These are phyloP conservation scores for Schrenkiella parvula DNA, from an alignment of 345 rosid genomes.

Conservation along the genomic window DNA sequence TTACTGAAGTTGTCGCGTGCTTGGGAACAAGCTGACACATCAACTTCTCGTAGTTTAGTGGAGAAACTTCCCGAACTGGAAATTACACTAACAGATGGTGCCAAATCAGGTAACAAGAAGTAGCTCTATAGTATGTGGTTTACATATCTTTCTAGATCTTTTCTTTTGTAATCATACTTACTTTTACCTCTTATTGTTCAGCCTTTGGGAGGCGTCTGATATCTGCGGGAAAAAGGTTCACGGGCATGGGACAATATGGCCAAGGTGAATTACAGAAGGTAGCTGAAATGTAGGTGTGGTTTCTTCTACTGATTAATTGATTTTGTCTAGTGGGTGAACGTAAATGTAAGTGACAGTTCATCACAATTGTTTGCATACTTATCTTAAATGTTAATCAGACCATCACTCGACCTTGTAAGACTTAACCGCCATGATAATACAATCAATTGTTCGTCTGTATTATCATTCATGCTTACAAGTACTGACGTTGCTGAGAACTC, in stretches of 20 bases:
- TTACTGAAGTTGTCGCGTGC: conserved; percentile 72
- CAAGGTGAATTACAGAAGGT: conserved; percentile 91
- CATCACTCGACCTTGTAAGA: background rate
- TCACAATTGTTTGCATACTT: background rate
- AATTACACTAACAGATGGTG: conserved; percentile 44
- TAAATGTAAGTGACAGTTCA: background rate
- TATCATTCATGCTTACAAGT: background rate
- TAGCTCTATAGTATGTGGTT: conserved; percentile 22
- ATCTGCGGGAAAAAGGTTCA: conserved; percentile 83
- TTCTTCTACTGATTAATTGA: conserved; percentile 13
- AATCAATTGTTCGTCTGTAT: background rate
- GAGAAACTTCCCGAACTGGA: conserved; percentile 57
- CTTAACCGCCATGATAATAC: background rate
- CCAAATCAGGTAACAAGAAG: conserved; percentile 64
- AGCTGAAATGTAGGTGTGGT: conserved; percentile 22
- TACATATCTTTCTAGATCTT: conserved; percentile 18
- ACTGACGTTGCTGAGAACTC: conserved; percentile 7
- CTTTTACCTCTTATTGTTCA: conserved; percentile 37
- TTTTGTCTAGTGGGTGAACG: background rate
- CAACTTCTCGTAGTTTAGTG: conserved; percentile 54
- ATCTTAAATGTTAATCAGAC: background rate
- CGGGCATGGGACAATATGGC: conserved; percentile 89
- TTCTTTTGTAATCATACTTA: conserved; percentile 23
- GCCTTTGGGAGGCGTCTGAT: conserved; percentile 82
- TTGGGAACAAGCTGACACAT: conserved; percentile 77